Evolutionary conservation across 805 yeast genomes (phyloP).

Genomic region (Ogataea thermomethanolica): DNA sequence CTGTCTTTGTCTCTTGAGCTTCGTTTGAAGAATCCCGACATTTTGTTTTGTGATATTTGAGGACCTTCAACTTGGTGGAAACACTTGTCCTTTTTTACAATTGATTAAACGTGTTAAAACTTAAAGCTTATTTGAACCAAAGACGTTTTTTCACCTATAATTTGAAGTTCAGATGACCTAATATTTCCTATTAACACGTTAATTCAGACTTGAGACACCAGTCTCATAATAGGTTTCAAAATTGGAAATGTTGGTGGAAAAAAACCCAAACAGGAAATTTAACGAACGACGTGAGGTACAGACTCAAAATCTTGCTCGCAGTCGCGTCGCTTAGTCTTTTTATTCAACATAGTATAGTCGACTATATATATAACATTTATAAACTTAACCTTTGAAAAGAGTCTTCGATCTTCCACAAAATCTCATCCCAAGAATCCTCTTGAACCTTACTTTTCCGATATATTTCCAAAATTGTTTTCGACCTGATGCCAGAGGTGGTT

Average conservation of each 20-base stretch:
- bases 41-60: conserved; percentile 1
- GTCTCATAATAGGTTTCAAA: conserved; percentile 4
- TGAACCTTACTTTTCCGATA: conserved; percentile 24
- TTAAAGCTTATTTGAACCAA: too few relatives aligned
- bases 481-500: conserved; percentile 14
- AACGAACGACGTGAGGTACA: conserved; percentile 1
- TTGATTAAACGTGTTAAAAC: background rate
- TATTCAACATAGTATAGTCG: background rate
- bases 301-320: background rate
- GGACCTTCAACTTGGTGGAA: background rate
- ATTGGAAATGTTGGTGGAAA: conserved; percentile 6
- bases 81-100: background rate
- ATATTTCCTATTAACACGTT: conserved; percentile 1
- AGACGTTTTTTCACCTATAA: too few relatives aligned
- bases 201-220: conserved; percentile 12
- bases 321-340: conserved; percentile 5
- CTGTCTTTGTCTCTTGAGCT: conserved; percentile 31
- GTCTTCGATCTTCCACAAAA: conserved; percentile 27
- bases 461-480: conserved; percentile 16
- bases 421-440: conserved; percentile 25
- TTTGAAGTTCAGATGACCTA: background rate
- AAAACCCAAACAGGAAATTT: conserved; percentile 10
- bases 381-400: conserved; percentile 13
- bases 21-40: conserved; percentile 32
- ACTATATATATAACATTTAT: conserved; percentile 2